Evolutionary conservation across 169 alveolate genomes (phyloP).

Genomic region (Babesia bovis): DNA sequence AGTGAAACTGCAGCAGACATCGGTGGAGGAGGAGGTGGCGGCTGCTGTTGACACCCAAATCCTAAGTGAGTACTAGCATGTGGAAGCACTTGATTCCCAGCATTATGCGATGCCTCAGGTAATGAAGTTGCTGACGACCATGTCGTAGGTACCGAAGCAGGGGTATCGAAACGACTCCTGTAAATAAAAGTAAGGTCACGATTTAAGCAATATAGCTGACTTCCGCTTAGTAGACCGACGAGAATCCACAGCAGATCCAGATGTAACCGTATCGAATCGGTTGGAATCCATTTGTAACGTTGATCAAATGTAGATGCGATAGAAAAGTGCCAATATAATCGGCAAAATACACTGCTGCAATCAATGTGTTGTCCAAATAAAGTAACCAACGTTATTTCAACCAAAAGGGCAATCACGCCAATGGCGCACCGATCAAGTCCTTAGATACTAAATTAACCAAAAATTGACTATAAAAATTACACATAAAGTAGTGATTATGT

Average conservation of each 20-base stretch:
- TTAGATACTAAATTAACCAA: too few relatives aligned
- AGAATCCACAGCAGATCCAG: neutral
- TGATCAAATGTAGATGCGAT: neutral
- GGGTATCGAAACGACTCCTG: slow-evolving; percentile 42
- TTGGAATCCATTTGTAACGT: neutral
- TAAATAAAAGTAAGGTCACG: slow-evolving; percentile 11
- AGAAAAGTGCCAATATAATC: neutral
- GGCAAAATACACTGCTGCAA: too few relatives aligned
- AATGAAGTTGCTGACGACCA: neutral
- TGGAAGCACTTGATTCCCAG: neutral
- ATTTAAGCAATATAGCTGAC: slow-evolving; percentile 18
- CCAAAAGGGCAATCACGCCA: neutral
- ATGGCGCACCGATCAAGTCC: neutral
- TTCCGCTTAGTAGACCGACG: slow-evolving; percentile 19
- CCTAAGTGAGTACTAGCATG: neutral
- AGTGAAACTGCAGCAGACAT: slow-evolving; percentile 5
- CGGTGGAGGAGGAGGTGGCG: slow-evolving; percentile 12
- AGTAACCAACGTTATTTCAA: slow-evolving; percentile 1
- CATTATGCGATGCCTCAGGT: neutral
- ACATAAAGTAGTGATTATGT: too few relatives aligned
- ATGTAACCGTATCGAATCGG: neutral
- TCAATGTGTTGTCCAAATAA: too few relatives aligned
- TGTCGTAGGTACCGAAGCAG: neutral
- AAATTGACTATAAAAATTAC: too few relatives aligned
- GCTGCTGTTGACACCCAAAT: neutral